A percentile compares a stretch with the other conserved stretches of the same genome.
Conservation (phyloP, 2,329 filamentous ascomycete species). For the Penicillium olsonii region DNA sequence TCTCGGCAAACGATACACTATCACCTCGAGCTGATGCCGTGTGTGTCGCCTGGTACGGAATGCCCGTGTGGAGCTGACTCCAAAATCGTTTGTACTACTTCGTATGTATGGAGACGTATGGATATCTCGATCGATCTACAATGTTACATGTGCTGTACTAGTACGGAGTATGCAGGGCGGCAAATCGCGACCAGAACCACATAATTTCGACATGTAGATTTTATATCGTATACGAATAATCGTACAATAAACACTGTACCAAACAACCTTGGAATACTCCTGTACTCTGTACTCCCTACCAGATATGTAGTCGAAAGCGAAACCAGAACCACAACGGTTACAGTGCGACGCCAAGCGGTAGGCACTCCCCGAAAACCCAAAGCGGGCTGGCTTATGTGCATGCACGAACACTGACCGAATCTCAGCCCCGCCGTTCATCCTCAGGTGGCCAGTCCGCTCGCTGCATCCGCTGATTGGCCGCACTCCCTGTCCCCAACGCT, state of each 20-base stretch:
- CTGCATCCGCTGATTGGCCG: constrained; percentile 14
- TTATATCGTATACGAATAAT: background rate
- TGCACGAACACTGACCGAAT: constrained; percentile 7
- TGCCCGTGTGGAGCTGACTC: background rate
- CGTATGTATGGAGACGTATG: no score
- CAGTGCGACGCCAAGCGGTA: constrained; percentile 2
- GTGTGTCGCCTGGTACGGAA: background rate
- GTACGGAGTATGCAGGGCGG: background rate
- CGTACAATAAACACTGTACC: no score
- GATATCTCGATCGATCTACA: background rate
- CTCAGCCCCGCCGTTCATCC: constrained; percentile 26
- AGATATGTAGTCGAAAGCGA: background rate
- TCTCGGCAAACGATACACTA: background rate
- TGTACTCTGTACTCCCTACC: background rate
- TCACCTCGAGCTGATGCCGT: background rate
- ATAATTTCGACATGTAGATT: background rate
- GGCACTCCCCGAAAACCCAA: background rate
- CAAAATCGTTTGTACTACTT: no score
- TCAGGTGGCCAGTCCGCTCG: constrained; percentile 21
- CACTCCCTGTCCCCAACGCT: constrained; percentile 1
- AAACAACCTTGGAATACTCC: no score
- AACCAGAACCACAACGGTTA: constrained; percentile 1
- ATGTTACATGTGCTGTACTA: background rate
- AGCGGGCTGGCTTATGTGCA: background rate
- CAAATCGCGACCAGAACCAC: background rate